phyloP scores from a whole-genome alignment of 495 filamentous ascomycete species.

The Podospora fimiseda region DNA sequence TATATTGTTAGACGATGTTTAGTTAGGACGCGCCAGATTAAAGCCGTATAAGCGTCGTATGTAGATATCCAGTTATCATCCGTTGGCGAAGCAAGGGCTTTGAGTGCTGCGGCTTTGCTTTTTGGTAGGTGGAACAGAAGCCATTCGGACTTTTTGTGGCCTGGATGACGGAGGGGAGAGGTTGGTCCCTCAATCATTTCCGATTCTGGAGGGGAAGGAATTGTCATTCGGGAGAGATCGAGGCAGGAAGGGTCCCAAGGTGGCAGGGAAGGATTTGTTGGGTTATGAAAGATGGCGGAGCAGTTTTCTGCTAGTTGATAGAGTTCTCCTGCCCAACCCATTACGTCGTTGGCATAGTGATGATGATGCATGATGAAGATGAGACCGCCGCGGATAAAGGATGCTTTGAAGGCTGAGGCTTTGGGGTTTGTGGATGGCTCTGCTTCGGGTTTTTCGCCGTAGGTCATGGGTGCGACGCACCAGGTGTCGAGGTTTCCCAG shows the following conservation, averaged over 20 bases:
- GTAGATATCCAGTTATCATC: constrained; percentile 33
- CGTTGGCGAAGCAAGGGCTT: constrained; percentile 31
- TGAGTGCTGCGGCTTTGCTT: constrained; percentile 37
- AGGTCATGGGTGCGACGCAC: constrained; percentile 33
- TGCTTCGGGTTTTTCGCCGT: constrained; percentile 36
- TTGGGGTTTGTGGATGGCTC: constrained; percentile 29
- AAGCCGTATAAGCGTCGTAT: constrained; percentile 38
- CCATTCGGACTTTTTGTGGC: constrained; percentile 19
- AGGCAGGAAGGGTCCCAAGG: constrained; percentile 31
- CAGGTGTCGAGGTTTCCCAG: constrained; percentile 25
- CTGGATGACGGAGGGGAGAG: constrained; percentile 22
- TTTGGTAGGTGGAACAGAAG: constrained; percentile 39
- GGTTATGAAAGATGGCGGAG: constrained; percentile 24
- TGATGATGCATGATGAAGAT: constrained; percentile 40
- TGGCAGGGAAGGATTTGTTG: constrained; percentile 19
- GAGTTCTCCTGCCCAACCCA: constrained; percentile 34
- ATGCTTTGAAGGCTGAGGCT: constrained; percentile 35
- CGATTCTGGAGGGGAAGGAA: constrained; percentile 16
- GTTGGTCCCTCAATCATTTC: constrained; percentile 29
- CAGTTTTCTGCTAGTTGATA: constrained; percentile 43
- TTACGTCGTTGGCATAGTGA: constrained; percentile 40
- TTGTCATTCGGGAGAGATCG: constrained; percentile 30
- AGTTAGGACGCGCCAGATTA: constrained; percentile 31
- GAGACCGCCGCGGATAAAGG: constrained; percentile 38
- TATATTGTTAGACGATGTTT: constrained; percentile 30